These are phyloP conservation scores for Fragaria iinumae DNA, from an alignment of 306 rosid species.

Conservation along the genomic window DNA sequence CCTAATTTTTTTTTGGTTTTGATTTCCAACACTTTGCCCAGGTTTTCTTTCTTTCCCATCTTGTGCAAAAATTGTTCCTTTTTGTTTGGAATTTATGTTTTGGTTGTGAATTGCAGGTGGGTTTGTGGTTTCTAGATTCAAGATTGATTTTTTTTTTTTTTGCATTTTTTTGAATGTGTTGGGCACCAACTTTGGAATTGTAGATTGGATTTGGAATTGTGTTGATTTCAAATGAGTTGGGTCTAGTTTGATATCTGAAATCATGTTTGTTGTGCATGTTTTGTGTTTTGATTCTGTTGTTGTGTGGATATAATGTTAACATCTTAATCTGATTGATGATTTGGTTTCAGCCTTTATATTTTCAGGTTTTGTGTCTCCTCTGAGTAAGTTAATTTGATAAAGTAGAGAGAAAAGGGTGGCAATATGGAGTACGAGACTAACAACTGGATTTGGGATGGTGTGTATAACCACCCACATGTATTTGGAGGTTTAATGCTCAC, in stretches of 20 bases:
- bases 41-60: background rate
- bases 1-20: background rate
- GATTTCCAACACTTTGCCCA: background rate
- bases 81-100: background rate
- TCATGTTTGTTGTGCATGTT: background rate
- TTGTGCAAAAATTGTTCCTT: background rate
- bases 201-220: background rate
- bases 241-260: background rate
- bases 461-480: conserved; percentile 65
- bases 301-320: background rate
- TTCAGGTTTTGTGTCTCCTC: conserved; percentile 77
- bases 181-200: background rate
- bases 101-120: background rate
- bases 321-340: background rate
- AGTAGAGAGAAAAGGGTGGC: conserved; percentile 21
- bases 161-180: background rate
- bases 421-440: conserved; percentile 75
- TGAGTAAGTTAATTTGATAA: conserved; percentile 15
- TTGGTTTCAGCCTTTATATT: background rate
- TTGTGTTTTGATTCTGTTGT: background rate
- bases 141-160: background rate
- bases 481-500: conserved; percentile 97
- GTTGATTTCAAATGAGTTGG: conserved; percentile 2
- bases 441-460: conserved; percentile 95
- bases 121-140: conserved; percentile 27